Evolutionary conservation across 1,284 basidiomycete genomes (phyloP), one percentile per base, ranked within the genome.

Genomic region (Cryptococcus depauperatus): DNA sequence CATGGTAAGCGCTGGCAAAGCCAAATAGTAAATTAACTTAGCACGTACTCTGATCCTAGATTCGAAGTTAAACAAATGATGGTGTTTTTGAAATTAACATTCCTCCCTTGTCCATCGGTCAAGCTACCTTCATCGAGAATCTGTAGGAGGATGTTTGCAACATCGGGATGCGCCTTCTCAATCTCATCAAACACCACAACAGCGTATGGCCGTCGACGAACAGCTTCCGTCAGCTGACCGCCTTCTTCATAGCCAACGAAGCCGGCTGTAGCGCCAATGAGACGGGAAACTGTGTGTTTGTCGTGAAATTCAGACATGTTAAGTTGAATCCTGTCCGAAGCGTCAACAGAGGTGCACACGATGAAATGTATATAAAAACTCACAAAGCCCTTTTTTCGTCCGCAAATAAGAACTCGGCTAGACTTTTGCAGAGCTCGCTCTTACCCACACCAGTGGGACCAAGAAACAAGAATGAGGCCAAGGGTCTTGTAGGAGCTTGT

Each of bases 41-140:
- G 13, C 14, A 57, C 56, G 45, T 44, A 58, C 47, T 80, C 35
- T 71, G 81, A 48, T 14, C 88, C 88, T 26, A 96, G 77, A 67
- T 97, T 97, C 44, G 86, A 90, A 3, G 91, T 96, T 77, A 95
- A 83, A 67, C 92, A 85, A 57, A 92, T 83, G 64, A 90, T 87
- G 2, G 85, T 86, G 70, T 86, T 89, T 78, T 83, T 62, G 58
- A 72, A 72, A 46, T 65, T 69, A 54, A 72, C 67, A 47, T 64
- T 55, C 37, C 55, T 52, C 26, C 69, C 69, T 54, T 54, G 51
- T 37, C 54, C 52, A 63, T 96, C 91, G 1, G 89, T 93, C 50
- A 95, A 75, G 44, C 74, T 80, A 9, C 91, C 91, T 68, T 96
- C 91, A 58, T 96, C 90, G 27, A 96, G 77, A 46, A 96, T 84